Evolutionary conservation across 352 stramenopile species (phyloP), one percentile per base, ranked within the genome.

Genomic region (Phytophthora megakarya): DNA sequence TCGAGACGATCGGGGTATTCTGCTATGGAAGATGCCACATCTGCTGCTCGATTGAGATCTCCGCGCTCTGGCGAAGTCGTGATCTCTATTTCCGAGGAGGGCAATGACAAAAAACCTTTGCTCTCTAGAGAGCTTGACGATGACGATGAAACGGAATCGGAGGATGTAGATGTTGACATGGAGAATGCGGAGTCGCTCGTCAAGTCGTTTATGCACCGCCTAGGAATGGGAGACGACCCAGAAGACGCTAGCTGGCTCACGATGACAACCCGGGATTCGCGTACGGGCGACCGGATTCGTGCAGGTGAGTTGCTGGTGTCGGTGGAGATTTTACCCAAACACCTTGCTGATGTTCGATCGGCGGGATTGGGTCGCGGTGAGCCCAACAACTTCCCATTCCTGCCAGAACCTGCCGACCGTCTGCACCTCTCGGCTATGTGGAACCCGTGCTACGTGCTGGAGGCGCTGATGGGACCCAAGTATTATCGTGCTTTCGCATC

Each of bases 391-490:
- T 93, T 92, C 56, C 86, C 86, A 1, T 83, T 84, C 42, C 49
- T 95, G 21, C 70, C 84, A 5, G 81, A 92, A 48, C 86, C 86
- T 18, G 83, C 81, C 3, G 86, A 90, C 26, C 84, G 86, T 4
- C 73, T 92, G 11, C 78, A 93, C 21, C 67, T 95, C 11, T 88
- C 76, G 18, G 82, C 82, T 5, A 90, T 95, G 80, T 92, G 84
- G 80, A 95, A 95, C 60, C 86, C 86, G 25, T 75, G 89, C 37
- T 84, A 90, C 58, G 84, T 95, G 50, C 57, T 95, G 23, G 76
- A 95, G 54, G 82, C 82, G 12, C 49, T 92, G 45, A 81, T 95
- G 69, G 86, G 86, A 0, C 80, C 84, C 15, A 88, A 87, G 67
- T 86, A 84, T 67, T 92, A 89, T 51, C 73, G 72, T 47, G 72